These are phyloP conservation scores for Citrus mangshanensis DNA, from an alignment of 345 rosid genomes.

Conservation along the genomic window DNA sequence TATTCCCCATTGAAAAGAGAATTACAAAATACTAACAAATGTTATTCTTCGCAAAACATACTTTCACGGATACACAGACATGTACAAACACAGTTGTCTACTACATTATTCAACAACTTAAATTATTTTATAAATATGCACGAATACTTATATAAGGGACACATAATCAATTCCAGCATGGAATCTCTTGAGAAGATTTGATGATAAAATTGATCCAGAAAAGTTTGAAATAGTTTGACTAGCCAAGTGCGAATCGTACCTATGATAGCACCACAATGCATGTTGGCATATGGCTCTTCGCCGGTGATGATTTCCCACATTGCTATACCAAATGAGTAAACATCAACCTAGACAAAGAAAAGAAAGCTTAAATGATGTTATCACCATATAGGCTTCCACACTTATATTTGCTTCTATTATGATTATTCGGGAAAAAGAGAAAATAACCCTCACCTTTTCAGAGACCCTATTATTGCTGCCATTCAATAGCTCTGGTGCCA, in stretches of 20 bases:
- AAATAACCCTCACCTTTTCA: constrained; percentile 53
- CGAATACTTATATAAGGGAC: no score
- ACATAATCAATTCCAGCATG: not conserved
- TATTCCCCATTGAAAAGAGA: no score
- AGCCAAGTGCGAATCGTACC: constrained; percentile 37
- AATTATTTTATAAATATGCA: no score
- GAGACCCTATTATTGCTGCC: constrained; percentile 82
- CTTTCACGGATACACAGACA: not conserved
- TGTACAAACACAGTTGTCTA: not conserved
- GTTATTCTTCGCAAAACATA: no score
- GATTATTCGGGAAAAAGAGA: not conserved
- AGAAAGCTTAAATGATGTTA: not conserved
- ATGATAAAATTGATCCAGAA: not conserved
- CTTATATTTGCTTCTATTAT: not conserved
- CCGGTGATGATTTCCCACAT: constrained; percentile 89
- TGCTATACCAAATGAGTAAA: constrained; percentile 81
- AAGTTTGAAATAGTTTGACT: not conserved
- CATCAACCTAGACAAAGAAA: constrained; percentile 66
- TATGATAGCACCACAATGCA: constrained; percentile 95
- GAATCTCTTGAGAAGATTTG: not conserved
- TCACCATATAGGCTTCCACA: not conserved
- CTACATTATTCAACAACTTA: not conserved
- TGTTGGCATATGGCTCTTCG: constrained; percentile 84
- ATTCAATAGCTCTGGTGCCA: constrained; percentile 87
- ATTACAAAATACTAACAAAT: no score